A percentile compares a stretch with the other conserved stretches of the same genome.
These are phyloP conservation scores for Tylopilus balloui DNA, from an alignment of 768 basidiomycete species.

Conservation along the genomic window DNA sequence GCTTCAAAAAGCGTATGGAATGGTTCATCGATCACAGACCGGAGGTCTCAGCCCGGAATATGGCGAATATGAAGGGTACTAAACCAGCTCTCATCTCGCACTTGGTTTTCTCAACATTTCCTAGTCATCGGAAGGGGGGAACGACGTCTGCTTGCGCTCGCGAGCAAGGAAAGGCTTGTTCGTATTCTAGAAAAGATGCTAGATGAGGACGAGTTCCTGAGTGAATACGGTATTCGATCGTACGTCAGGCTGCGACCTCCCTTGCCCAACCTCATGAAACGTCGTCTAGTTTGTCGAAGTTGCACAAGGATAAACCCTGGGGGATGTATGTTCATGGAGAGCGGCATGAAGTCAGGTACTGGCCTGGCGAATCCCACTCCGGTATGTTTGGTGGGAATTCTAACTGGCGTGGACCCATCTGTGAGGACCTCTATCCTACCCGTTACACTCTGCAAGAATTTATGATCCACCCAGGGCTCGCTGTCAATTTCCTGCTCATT, in stretches of 20 bases:
- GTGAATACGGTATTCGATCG: conserved; percentile 95
- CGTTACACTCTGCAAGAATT: neutral
- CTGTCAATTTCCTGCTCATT: conserved; percentile 93
- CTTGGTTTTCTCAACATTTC: neutral
- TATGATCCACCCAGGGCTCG: conserved; percentile 61
- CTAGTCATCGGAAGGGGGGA: conserved; percentile 69
- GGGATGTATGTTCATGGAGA: conserved; percentile 92
- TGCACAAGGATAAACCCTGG: conserved; percentile 91
- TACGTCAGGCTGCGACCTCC: conserved; percentile 38
- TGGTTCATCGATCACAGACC: conserved; percentile 98
- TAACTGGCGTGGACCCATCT: conserved; percentile 94
- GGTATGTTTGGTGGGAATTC: conserved; percentile 99
- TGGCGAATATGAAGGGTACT: conserved; percentile 91
- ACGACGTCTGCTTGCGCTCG: conserved; percentile 82
- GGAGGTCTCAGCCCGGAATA: conserved; percentile 82
- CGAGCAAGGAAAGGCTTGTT: conserved; percentile 85
- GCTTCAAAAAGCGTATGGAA: conserved; percentile 98
- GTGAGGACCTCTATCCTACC: conserved; percentile 37
- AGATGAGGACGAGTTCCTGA: conserved; percentile 94
- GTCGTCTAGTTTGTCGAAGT: conserved; percentile 69
- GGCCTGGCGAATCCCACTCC: conserved; percentile 96
- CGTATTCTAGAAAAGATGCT: conserved; percentile 94
- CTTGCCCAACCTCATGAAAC: conserved; percentile 6
- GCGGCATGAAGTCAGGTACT: conserved; percentile 88
- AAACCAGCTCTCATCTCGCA: neutral